Evolutionary conservation across 2,329 filamentous ascomycete genomes (phyloP), one percentile per base, ranked within the genome.

Genomic region (Neurospora crassa): DNA sequence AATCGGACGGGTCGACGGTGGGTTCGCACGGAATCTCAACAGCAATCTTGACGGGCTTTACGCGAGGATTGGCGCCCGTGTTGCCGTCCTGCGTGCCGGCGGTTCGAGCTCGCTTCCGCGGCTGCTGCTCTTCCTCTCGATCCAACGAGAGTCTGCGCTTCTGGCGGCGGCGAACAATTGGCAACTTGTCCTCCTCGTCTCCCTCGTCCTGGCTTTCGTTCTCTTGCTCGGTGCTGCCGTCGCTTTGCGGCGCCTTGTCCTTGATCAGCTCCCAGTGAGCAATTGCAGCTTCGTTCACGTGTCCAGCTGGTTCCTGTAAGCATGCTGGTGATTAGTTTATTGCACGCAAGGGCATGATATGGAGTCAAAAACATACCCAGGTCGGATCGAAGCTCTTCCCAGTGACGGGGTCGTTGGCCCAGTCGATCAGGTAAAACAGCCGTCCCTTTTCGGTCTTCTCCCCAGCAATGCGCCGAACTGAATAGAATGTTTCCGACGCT

Each of bases 361-460:
- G 42, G 40, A 53, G 42, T 4, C 40, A 34, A 40, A 8, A 14
- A 74, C 79, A 42, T 81, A 85, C 87, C 88, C 88, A 90, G 68
- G 80, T 84, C 11, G 83, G 84, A 3, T 78, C 71, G 76, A 84
- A 89, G 1, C 73, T 72, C 72, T 83, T 77, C 20, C 85, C 86
- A 47, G 85, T 87, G 2, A 74, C 72, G n/a, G 82, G 79, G 75
- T 89, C 79, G 70, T 84, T 79, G 68, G 82, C 83, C 88, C 88
- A 90, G 75, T 88, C 84, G 70, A 90, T 83, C 3, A 82, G 76
- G 74, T 89, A 90, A n/a, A 81, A 73, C 12, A 76, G 76, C 34
- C 75, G 76, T 12, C 80, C 77, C 40, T 74, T 71, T 24, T 75
- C 70, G 5, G 42, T 16, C 72, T 79, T 81, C 78, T 83, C 81